These are phyloP conservation scores for Botryosphaeria dothidea DNA, from an alignment of 2,329 filamentous ascomycete genomes.

Conservation along the genomic window DNA sequence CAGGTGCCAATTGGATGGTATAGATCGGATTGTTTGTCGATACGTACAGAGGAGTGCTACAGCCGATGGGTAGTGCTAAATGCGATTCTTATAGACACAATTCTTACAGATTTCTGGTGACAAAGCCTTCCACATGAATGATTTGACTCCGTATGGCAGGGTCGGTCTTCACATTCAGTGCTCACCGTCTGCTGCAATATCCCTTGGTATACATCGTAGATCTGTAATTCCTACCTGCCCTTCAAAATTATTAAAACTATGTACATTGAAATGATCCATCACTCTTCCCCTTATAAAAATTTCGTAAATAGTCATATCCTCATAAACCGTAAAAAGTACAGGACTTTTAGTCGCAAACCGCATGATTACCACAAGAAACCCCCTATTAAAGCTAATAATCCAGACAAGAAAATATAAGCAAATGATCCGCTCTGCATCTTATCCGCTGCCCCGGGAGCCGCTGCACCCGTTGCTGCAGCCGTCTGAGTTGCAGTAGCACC, in stretches of 20 bases:
- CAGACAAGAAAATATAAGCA: not conserved
- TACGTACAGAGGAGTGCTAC: too few relatives aligned
- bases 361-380: not conserved
- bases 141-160: too few relatives aligned
- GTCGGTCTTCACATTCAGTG: too few relatives aligned
- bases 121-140: too few relatives aligned
- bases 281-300: not conserved
- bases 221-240: not conserved
- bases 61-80: too few relatives aligned
- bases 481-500: not conserved
- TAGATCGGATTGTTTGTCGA: too few relatives aligned
- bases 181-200: too few relatives aligned
- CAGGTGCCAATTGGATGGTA: too few relatives aligned
- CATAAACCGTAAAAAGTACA: not conserved
- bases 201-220: too few relatives aligned
- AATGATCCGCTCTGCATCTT: not conserved
- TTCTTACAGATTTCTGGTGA: too few relatives aligned
- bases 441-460: not conserved
- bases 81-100: too few relatives aligned
- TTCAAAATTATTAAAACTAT: not conserved
- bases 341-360: not conserved
- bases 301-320: not conserved
- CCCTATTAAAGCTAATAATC: not conserved
- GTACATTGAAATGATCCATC: not conserved
- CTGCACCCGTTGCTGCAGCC: not conserved